Evolutionary conservation across 768 basidiomycete genomes (phyloP), one percentile per base, ranked within the genome.

Genomic region (Lactarius indigo): DNA sequence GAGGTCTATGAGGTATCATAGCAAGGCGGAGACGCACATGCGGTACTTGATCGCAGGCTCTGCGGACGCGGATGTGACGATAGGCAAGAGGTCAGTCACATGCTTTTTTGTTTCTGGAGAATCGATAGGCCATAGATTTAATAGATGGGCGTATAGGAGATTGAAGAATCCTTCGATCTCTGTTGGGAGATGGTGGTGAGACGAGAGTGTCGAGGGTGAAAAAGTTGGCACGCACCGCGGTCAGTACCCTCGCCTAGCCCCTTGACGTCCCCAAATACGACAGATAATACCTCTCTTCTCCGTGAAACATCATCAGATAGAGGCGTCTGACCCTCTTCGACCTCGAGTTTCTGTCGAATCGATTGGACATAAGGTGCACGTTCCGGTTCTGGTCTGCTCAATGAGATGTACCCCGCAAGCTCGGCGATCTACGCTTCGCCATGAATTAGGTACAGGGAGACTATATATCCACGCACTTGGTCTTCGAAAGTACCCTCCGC

Each of bases 401-500:
- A 83, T 37, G 86, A 83, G 70, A 92, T 78, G 75, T 92, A 95
- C 73, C 85, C 84, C 56, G 92, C 84, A 42, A 94, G 79, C 73
- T 94, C 92, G 73, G 85, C 83, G 73, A 92, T 84, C 90, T 95
- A 66, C 31, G 28, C 55, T 60, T 69, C 59, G 64, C 31, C 30
- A n/a, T 67, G 5, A 57, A 65, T 41, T 9, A 33, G 15, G 28
- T 35, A 65, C 30, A 61, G 41, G 57, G 41, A 26, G 59, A 23
- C 1, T 3, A 33, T 17, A 42, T 31, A 42, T 39, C 23, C 18
- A 60, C 15, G 54, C 28, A 59, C 91, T 85, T 93, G 90, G 76
- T 95, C 92, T 75, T 90, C 88, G 72, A 91, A 94, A 1, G 92
- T 93, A 59, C 92, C 92, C 78, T 95, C 92, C 23, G 90, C 87